Evolutionary conservation across 1,284 basidiomycete genomes (phyloP), one percentile per base, ranked within the genome.

Genomic region (Sporisorium scitamineum): DNA sequence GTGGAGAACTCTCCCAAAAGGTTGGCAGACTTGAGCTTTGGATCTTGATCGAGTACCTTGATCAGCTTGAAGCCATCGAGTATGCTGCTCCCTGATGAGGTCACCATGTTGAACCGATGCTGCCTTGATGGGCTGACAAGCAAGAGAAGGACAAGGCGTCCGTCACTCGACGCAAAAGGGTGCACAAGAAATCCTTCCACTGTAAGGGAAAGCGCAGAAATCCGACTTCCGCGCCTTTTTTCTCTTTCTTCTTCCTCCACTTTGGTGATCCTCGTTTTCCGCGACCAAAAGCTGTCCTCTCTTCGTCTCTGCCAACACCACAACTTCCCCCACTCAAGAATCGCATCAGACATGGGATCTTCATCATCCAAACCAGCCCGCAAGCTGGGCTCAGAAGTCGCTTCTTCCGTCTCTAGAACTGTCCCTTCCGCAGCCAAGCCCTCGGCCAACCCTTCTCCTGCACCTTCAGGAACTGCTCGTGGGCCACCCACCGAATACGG

Each of bases 41-140:
- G 75, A 42, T 81, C 81, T 50, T 82, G 70, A 45, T 80, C 68
- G 20, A 82, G 56, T 10, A 82, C 50, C 20, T 62, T 64, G 0
- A 37, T 54, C 24, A 83, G 69, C 50, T 58, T 63, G 73, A 84
- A 84, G 58, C 78, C 79, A 37, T 62, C 50, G 9, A 81, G 68
- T 5, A 60, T 18, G 22, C 51, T 53, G 51, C 41, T 50, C 14
- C 42, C 37, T 3, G 32, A 14, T 10, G 53, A 7, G 18, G 4
- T 18, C 5, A 16, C 11, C 48, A 48, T 42, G 3, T 14, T 51
- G 31, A 26, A 18, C 0, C 0, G 13, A 16, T 24, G 39, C 11
- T 6, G 29, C 16, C n/a, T n/a, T 14, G 22, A 29, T 29, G 27
- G 29, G 5, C 16, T 13, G 14, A 20, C 6, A 11, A 29, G 20